phyloP scores from a whole-genome alignment of 1,284 basidiomycete genomes.

The Microbotryum saponariae region DNA sequence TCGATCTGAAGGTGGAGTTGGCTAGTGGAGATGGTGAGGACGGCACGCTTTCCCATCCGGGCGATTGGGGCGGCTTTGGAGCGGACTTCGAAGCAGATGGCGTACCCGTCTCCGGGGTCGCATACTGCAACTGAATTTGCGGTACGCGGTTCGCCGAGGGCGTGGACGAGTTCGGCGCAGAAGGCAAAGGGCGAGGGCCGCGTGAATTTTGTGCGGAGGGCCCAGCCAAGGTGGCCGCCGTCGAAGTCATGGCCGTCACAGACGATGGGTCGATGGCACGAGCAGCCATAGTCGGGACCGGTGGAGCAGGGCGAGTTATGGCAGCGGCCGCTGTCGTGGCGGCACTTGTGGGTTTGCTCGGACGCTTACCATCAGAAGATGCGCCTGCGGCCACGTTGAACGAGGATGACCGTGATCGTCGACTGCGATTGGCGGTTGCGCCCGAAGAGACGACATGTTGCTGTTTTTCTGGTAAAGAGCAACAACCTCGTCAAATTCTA shows the following conservation, averaged over 20 bases:
- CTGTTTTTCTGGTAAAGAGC: slow-evolving; percentile 6
- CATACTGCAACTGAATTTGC: slow-evolving; percentile 44
- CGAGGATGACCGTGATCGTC: slow-evolving; percentile 30
- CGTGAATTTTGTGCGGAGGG: slow-evolving; percentile 21
- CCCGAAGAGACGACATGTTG: slow-evolving; percentile 28
- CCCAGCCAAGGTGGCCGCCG: slow-evolving; percentile 7
- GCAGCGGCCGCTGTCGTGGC: slow-evolving; percentile 10
- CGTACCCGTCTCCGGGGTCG: slow-evolving; percentile 40
- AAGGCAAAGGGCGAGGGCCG: slow-evolving; percentile 27
- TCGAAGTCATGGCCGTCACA: background rate
- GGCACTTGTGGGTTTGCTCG: slow-evolving; percentile 12
- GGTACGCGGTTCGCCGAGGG: slow-evolving; percentile 39
- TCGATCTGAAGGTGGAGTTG: slow-evolving; percentile 31
- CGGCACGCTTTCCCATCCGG: slow-evolving; percentile 23
- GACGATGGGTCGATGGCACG: slow-evolving; percentile 4
- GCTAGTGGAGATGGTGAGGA: slow-evolving; percentile 33
- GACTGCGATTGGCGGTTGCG: slow-evolving; percentile 15
- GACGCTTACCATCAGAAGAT: slow-evolving; percentile 4
- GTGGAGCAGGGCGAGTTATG: slow-evolving; percentile 21
- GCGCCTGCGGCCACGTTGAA: slow-evolving; percentile 30
- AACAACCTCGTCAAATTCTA: background rate
- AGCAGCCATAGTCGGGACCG: background rate
- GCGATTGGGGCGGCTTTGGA: slow-evolving; percentile 7
- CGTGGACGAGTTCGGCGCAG: slow-evolving; percentile 30
- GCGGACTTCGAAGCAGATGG: background rate